Evolutionary conservation across 805 yeast genomes (phyloP).

Genomic region (Cyberlindnera galapagoensis): DNA sequence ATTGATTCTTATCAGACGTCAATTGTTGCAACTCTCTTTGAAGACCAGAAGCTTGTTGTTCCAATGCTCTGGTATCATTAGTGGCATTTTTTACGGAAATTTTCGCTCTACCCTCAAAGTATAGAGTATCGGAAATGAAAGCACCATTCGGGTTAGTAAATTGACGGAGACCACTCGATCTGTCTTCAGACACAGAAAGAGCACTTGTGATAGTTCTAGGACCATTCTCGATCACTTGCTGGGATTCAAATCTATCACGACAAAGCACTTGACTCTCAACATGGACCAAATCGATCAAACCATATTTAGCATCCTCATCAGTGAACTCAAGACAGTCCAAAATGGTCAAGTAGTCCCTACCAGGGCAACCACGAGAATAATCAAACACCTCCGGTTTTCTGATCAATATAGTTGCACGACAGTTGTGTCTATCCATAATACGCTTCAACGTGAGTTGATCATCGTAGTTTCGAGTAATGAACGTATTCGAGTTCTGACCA

Average conservation of each 20-base stretch:
- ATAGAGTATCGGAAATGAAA: conserved; percentile 47
- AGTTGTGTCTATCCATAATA: conserved; percentile 27
- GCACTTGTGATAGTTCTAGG: neutral
- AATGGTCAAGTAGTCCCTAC: conserved; percentile 36
- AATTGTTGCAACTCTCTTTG: conserved; percentile 4
- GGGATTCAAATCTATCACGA: conserved; percentile 46
- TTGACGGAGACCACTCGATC: neutral
- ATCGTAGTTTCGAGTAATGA: conserved; percentile 56
- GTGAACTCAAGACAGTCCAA: conserved; percentile 55
- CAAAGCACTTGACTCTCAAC: conserved; percentile 56
- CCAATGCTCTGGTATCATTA: conserved; percentile 12
- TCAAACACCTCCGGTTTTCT: conserved; percentile 54
- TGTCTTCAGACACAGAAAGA: neutral
- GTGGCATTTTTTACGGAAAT: conserved; percentile 13
- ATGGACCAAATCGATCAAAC: conserved; percentile 55
- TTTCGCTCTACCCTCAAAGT: conserved; percentile 27
- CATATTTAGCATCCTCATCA: conserved; percentile 47
- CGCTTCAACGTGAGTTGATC: conserved; percentile 46
- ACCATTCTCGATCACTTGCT: conserved; percentile 28
- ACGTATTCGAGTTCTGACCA: conserved; percentile 46
- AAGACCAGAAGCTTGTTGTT: neutral
- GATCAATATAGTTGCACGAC: conserved; percentile 37
- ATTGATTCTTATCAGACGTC: conserved; percentile 5
- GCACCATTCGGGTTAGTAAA: conserved; percentile 32
- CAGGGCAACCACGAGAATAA: conserved; percentile 40